These are phyloP conservation scores for Mortierella sp. DNA, from an alignment of 371 early-diverging fungal species.

Conservation along the genomic window DNA sequence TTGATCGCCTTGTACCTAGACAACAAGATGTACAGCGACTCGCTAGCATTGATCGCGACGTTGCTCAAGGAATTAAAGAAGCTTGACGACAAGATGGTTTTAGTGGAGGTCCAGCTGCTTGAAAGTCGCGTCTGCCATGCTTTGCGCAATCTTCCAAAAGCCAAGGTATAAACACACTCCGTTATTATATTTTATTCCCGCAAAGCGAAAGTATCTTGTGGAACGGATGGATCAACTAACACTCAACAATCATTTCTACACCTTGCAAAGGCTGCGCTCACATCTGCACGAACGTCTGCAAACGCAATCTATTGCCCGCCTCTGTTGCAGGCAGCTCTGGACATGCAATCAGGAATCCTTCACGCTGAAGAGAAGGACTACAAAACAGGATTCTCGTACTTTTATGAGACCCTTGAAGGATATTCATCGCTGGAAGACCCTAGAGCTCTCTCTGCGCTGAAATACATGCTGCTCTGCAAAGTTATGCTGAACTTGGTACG, in stretches of 20 bases:
- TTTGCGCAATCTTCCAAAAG: constrained; percentile 92
- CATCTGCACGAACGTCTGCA: constrained; percentile 96
- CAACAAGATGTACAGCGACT: constrained; percentile 93
- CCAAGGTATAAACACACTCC: constrained; percentile 68
- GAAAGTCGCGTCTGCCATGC: constrained; percentile 97
- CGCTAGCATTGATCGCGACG: constrained; percentile 84
- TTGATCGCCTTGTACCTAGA: constrained; percentile 93
- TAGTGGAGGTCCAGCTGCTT: constrained; percentile 96
- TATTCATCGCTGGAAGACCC: constrained; percentile 89
- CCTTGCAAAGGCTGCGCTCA: constrained; percentile 91
- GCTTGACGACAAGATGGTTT: constrained; percentile 97
- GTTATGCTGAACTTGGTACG: constrained; percentile 94
- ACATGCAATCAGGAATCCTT: constrained; percentile 97
- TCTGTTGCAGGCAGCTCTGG: constrained; percentile 94
- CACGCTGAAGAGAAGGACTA: constrained; percentile 99
- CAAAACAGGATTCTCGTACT: constrained; percentile 98
- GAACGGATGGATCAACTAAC: too few relatives aligned
- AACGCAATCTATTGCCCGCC: constrained; percentile 99
- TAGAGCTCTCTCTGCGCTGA: constrained; percentile 88
- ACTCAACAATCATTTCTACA: too few relatives aligned
- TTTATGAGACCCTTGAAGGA: constrained; percentile 98
- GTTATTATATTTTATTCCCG: too few relatives aligned
- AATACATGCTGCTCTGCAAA: constrained; percentile 98
- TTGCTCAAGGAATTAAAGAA: constrained; percentile 96
- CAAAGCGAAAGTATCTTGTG: too few relatives aligned